Base-by-base conservation (phyloP, 352 stramenopile species). In the Phytophthora fragariaefolia region DNA sequence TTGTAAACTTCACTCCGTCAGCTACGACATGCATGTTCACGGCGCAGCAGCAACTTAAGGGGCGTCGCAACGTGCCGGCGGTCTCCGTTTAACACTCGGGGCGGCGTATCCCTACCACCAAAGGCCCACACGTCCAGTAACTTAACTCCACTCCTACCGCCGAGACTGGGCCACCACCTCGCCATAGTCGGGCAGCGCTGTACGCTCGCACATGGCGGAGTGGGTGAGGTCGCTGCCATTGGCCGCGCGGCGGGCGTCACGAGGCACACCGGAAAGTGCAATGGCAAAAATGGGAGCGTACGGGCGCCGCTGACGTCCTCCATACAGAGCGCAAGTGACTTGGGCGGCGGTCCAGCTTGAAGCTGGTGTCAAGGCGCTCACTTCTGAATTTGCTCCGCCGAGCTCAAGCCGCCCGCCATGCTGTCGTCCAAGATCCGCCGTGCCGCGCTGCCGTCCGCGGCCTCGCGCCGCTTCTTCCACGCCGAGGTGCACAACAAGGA, bases 401-500 rank as follows among this genome's bases (percentile, higher is more conserved):
- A 65, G 48, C 45, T 20, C 51, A 63, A 67, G 51, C 28, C 24
- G 17, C 17, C 18, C 52, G 42, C 45, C 23, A 80, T 77, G 73
- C 48, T 76, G 49, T 73, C 73, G 23, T 27, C 66, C 38, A 65
- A 66, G 62, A 75, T 80, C 66, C 71, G 55, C 49, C 63, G 61
- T 51, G 64, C 64, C n/a, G 56, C 70, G 36, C 55, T 66, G 57
- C 66, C 54, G 5, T 50, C 56, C 34, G 50, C 50, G 22, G 46
- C 62, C 22, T 49, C 58, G 24, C 71, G 66, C 49, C 71, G 56
- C 43, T 73, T 69, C 48, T 87, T 91, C 69, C 80, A 91, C 73
- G 58, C 70, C 17, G 77, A 90, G 47, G 74, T 92, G 51, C 52
- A 58, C 51, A 89, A 90, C 65, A 72, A 82, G 26, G 73, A 88